Percentiles rank a stretch among this genome's conserved stretches.
phyloP scores from a whole-genome alignment of 2,329 filamentous ascomycete species.

The Apiospora pterosperma region DNA sequence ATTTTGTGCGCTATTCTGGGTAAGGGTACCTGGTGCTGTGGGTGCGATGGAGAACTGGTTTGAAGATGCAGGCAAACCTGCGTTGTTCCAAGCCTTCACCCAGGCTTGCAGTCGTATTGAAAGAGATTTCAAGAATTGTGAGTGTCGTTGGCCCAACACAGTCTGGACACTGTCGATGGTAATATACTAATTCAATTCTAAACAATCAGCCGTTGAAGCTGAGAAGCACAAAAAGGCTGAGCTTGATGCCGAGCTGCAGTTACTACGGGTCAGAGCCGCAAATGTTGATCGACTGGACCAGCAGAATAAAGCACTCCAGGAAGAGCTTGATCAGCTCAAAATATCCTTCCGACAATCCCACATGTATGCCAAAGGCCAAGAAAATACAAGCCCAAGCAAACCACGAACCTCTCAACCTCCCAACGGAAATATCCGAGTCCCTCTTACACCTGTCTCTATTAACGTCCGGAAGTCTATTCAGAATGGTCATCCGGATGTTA shows the following conservation, averaged over 20 bases:
- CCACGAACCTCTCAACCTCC: constrained; percentile 6
- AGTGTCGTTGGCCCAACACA: not conserved
- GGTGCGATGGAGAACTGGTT: constrained; percentile 28
- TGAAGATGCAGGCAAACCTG: constrained; percentile 20
- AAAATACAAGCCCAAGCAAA: constrained; percentile 11
- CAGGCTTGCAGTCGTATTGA: constrained; percentile 22
- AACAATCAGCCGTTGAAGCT: constrained; percentile 5
- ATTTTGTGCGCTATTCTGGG: not conserved
- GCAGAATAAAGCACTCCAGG: constrained; percentile 39
- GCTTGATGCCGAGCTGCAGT: constrained; percentile 30
- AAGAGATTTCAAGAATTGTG: constrained; percentile 12
- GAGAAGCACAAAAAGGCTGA: constrained; percentile 14
- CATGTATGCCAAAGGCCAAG: not conserved
- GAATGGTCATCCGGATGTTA: constrained; percentile 13
- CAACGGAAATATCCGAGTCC: constrained; percentile 14
- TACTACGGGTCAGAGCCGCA: constrained; percentile 28
- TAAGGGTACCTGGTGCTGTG: not conserved
- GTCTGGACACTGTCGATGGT: not conserved
- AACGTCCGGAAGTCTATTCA: constrained; percentile 16
- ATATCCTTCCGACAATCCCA: constrained; percentile 11
- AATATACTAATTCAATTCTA: not conserved
- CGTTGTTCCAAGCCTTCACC: constrained; percentile 23
- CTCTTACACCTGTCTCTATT: constrained; percentile 22
- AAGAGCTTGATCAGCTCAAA: constrained; percentile 31
- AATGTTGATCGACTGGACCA: constrained; percentile 33